Evolutionary conservation across 2,329 filamentous ascomycete species (phyloP), one percentile per base, ranked within the genome.

Genomic region (Cercospora sp.): DNA sequence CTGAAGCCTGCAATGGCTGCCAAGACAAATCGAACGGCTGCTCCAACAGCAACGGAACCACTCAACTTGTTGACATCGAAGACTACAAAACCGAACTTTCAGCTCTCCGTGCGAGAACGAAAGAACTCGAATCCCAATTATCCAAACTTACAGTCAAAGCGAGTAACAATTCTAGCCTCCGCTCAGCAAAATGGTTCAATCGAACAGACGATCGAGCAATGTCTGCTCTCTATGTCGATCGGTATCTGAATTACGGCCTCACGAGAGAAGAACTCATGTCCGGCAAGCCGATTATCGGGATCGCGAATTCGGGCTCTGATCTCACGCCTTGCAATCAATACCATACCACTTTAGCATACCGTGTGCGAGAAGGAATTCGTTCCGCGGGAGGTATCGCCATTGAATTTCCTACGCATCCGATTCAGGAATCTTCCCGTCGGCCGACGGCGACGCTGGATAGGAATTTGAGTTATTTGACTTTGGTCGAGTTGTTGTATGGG

Each of bases 381-480:
- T 71, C 63, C 26, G 75, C 74, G 4, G 75, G 75, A 0, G 75
- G 73, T 1, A 74, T 77, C n/a, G 75, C 75, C 0, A 74, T 76
- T 5, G 75, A 77, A 39, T 76, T 77, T 23, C 75, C 75, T 1
- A 76, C 74, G 6, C 75, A 77, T 67, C 75, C 75, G 1, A 77
- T 77, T 10, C 75, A 77, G 60, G 75, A 77, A 64, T 73, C 67
- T 48, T 70, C 74, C 3, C 48, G 75, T 10, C 42, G 75, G 20
- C 75, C 75, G 4, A 77, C 75, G 13, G 75, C 75, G 0, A 77
- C 75, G 2, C 48, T 77, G 28, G 75, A 76, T 63, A 70, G 75
- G 2, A 77, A 77, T 51, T 31, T 77, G 42, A 72, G 68, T 39
- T 77, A 76, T 63, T 48, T 77, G 23, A 70, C 69, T 0, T 67